These are phyloP conservation scores for Elymus sibiricus DNA, from an alignment of 176 grass and related monocot genomes.

Conservation along the genomic window DNA sequence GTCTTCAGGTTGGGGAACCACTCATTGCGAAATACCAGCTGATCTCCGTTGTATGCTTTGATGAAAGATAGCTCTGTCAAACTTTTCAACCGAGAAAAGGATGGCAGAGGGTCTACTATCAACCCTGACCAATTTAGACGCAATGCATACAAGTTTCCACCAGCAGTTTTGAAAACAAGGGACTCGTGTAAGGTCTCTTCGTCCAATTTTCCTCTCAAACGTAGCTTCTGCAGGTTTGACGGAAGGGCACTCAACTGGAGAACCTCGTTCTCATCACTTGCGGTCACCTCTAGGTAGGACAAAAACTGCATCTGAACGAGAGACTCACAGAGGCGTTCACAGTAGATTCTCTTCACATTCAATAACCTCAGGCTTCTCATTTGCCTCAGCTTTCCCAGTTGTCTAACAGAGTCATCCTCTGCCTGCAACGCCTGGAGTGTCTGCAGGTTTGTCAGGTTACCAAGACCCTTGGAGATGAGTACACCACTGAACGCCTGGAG, in stretches of 20 bases:
- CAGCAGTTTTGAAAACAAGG: background rate
- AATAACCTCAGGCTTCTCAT: no score
- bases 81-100: background rate
- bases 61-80: background rate
- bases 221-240: background rate
- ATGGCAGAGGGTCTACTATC: no score
- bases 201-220: background rate
- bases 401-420: no score
- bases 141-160: background rate
- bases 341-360: background rate
- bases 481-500: no score
- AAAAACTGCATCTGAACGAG: conserved; percentile 9
- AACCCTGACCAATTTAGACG: background rate
- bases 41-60: conserved; percentile 17
- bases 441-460: no score
- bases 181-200: background rate
- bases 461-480: no score
- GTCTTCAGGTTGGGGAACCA: conserved; percentile 27
- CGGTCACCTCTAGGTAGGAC: background rate
- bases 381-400: no score
- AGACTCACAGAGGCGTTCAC: background rate
- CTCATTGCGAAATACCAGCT: background rate
- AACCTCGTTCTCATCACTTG: conserved; percentile 8
- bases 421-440: no score
- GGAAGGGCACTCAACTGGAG: background rate